Evolutionary conservation across 768 basidiomycete genomes (phyloP), one percentile per base, ranked within the genome.

Genomic region (Suillus discolor): DNA sequence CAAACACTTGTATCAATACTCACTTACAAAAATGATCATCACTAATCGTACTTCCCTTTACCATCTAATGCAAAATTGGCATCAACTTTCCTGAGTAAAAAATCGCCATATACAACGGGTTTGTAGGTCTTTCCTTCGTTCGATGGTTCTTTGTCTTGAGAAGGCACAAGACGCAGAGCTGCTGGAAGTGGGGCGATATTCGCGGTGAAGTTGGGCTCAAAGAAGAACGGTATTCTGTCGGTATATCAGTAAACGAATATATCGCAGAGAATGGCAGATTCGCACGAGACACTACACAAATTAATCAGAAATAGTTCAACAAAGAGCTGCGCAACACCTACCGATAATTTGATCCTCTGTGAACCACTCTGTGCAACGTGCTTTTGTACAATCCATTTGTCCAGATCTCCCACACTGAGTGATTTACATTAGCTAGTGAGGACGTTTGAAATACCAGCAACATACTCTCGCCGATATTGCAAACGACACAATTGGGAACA

Each of bases 391-490:
- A 75, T 0, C 95, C 95, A 68, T 90, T 88, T 6, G 91, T 89
- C 94, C 94, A 97, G 55, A 89, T 84, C 82, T 96, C 92, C 92
- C 94, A 95, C 94, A 95, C 91, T 92, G 67, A 49, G 18, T 25
- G 23, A 18, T 53, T n/a, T 15, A 8, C 45, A 23, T 69, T 20
- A 72, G 57, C 41, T 8, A 23, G 53, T 3, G 41, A 42, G 38
- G 34, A 47, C 34, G 4, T 12, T 31, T 55, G 18, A 28, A 57
- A 13, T 41, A 25, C 39, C 57, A 34, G 23, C 49, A 38, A 78
- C 89, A 74, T 66, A 92, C 94, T 97, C 81, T 94, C 91, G 28
- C 95, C 95, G 47, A 97, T 89, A 71, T 97, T 97, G 75, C 93
- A 94, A 23, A 97, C 92, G 9, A 97, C 80, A 68, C 92, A 93